Evolutionary conservation across 176 grass and related monocot genomes (phyloP).

Genomic region (Elymus sibiricus): DNA sequence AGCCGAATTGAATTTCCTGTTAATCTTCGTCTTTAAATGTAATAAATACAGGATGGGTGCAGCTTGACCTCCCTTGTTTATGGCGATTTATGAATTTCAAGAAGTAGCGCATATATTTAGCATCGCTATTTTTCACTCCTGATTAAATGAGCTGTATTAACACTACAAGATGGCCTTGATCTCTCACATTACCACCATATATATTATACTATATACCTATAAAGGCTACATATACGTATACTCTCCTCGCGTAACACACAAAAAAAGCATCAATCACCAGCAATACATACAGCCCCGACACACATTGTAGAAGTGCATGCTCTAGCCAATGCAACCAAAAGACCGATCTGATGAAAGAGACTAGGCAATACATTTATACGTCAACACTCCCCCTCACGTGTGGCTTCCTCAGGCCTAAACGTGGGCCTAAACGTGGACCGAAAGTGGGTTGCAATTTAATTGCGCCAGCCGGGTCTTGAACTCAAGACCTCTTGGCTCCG

Average conservation of each 20-base stretch:
- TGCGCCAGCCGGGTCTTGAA: too few species aligned
- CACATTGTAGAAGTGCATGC: too few species aligned
- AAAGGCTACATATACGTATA: background rate
- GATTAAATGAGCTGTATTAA: background rate
- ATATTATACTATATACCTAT: background rate
- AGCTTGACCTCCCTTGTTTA: background rate
- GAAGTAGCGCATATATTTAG: background rate
- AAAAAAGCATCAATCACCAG: background rate
- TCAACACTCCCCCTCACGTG: too few species aligned
- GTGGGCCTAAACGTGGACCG: too few species aligned
- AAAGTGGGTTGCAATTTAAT: too few species aligned
- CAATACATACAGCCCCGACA: background rate
- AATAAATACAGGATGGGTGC: background rate
- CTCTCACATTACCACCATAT: background rate
- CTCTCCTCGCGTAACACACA: background rate
- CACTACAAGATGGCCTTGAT: background rate
- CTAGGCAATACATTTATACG: too few species aligned
- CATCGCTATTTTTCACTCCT: background rate
- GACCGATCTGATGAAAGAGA: too few species aligned
- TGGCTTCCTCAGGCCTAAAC: too few species aligned
- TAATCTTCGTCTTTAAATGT: background rate
- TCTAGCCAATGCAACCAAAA: too few species aligned
- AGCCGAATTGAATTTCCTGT: too few species aligned
- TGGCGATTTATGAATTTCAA: background rate
- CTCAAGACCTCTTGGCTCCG: too few species aligned